Evolutionary conservation across 2,329 filamentous ascomycete species (phyloP).

Genomic region (Diplodia intermedia): DNA sequence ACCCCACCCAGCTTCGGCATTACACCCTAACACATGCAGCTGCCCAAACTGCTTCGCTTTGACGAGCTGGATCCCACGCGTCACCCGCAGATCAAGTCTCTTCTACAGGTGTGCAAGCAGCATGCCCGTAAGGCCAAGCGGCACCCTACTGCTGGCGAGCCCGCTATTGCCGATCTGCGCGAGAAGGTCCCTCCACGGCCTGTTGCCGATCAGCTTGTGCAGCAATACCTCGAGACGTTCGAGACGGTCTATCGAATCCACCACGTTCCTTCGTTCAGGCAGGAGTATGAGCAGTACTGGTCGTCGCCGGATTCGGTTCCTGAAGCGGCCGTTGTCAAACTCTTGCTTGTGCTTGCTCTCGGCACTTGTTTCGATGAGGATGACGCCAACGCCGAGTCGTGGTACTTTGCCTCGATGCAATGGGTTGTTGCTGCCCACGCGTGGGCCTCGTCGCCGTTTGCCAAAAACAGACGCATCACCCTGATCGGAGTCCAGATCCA

Average conservation of each 20-base stretch:
- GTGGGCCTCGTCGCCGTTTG: conserved; percentile 47
- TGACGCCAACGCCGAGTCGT: background rate
- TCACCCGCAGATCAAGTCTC: background rate
- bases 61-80: background rate
- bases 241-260: conserved; percentile 40
- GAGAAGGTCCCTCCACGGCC: conserved; percentile 22
- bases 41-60: conserved; percentile 33
- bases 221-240: conserved; percentile 38
- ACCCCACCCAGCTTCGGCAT: too few species aligned
- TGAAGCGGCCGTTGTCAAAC: conserved; percentile 2
- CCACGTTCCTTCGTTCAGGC: conserved; percentile 39
- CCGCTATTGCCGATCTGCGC: conserved; percentile 32
- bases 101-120: conserved; percentile 26
- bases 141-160: conserved; percentile 37
- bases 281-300: conserved; percentile 39
- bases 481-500: conserved; percentile 46
- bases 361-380: conserved; percentile 30
- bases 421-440: conserved; percentile 41
- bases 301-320: conserved; percentile 33
- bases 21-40: conserved; percentile 12
- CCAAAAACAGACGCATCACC: conserved; percentile 40
- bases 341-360: conserved; percentile 37
- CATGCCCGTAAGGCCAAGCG: conserved; percentile 35
- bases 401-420: conserved; percentile 4
- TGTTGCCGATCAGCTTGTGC: conserved; percentile 36